Percentiles rank a stretch among this genome's conserved stretches.
Conservation (phyloP, 495 filamentous ascomycete genomes). For the Collariella sp. region DNA sequence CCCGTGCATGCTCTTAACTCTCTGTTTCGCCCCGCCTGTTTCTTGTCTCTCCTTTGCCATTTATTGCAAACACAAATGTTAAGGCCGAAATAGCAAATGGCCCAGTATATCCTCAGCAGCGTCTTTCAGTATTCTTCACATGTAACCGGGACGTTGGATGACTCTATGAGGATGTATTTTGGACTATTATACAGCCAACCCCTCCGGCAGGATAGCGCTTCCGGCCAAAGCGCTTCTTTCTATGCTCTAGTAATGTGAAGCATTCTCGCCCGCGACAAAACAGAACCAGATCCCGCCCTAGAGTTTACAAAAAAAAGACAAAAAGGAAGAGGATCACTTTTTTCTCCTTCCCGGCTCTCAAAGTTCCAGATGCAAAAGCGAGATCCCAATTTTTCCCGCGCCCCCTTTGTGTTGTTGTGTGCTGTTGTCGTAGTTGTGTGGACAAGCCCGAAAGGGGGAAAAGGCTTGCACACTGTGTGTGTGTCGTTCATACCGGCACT, state of each 20-base stretch:
- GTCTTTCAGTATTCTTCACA: too few relatives aligned
- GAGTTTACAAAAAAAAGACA: constrained; percentile 17
- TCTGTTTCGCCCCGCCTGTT: too few relatives aligned
- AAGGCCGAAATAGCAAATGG: too few relatives aligned
- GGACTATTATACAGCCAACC: constrained; percentile 23
- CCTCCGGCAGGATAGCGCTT: constrained; percentile 16
- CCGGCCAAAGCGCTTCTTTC: constrained; percentile 21
- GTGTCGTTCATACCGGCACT: background rate
- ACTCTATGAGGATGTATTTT: constrained; percentile 15
- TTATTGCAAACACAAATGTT: too few relatives aligned
- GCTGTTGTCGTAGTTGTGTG: background rate
- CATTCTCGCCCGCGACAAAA: constrained; percentile 19
- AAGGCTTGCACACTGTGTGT: background rate
- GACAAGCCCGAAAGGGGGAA: constrained; percentile 1
- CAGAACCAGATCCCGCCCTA: constrained; percentile 19
- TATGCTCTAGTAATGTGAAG: constrained; percentile 21
- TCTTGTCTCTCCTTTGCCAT: too few relatives aligned
- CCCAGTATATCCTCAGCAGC: too few relatives aligned
- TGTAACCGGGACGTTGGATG: too few relatives aligned
- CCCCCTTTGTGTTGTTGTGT: background rate
- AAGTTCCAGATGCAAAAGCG: background rate
- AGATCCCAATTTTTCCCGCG: background rate
- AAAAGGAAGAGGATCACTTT: constrained; percentile 2
- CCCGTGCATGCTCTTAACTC: too few relatives aligned
- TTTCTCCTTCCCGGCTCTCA: background rate